Conservation (phyloP, 2,329 filamentous ascomycete species). For the Macrophomina tecta region DNA sequence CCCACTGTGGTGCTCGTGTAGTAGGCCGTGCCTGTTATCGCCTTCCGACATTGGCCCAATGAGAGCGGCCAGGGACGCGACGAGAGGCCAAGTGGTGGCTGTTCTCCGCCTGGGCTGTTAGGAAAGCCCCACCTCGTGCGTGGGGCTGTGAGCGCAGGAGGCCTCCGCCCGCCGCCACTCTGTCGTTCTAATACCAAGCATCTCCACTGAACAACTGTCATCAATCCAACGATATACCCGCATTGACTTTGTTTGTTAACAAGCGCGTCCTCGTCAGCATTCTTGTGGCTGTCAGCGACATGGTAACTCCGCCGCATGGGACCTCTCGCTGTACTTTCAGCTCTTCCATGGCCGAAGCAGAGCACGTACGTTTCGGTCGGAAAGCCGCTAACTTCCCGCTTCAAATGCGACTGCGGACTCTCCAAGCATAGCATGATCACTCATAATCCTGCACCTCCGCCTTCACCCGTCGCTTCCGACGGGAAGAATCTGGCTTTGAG, state of each 20-base stretch:
- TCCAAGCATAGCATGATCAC: no score
- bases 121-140: slow-evolving; percentile 3
- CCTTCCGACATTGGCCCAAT: slow-evolving; percentile 2
- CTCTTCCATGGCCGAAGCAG: not conserved
- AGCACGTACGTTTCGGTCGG: not conserved
- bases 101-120: not conserved
- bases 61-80: not conserved
- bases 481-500: not conserved
- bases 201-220: not conserved
- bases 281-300: not conserved
- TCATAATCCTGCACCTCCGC: no score
- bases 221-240: not conserved
- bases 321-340: not conserved
- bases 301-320: not conserved
- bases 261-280: no score
- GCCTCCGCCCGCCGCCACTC: slow-evolving; percentile 8
- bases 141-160: slow-evolving; percentile 17
- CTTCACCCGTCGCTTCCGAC: not conserved
- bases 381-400: not conserved
- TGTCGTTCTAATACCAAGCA: not conserved
- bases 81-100: not conserved
- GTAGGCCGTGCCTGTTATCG: no score
- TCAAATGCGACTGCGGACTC: not conserved
- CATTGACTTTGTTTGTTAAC: not conserved
- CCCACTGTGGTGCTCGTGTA: not conserved